Evolutionary conservation across 2,329 filamentous ascomycete species (phyloP), one percentile per base, ranked within the genome.

Genomic region (Volutella citrinella): DNA sequence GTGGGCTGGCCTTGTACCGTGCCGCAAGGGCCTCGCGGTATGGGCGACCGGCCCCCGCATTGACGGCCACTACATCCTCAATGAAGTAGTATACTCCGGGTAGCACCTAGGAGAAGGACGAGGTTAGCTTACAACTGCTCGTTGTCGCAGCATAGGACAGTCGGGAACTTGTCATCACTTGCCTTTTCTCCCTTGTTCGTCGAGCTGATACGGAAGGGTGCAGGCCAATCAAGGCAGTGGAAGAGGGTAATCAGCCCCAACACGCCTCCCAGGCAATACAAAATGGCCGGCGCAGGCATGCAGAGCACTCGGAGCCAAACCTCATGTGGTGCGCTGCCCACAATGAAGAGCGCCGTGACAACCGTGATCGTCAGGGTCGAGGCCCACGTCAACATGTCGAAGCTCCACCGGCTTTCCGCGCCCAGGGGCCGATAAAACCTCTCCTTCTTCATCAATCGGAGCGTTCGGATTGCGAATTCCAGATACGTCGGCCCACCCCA

Each of bases 11-110:
- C 34, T 59, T 54, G 41, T 67, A 68, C 15, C 65, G 54, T 8
- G 64, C 65, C 15, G 64, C 58, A 17, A 65, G 49, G 9, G 64
- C 64, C 34, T 68, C 63, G 26, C 65, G 58, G 27, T 60, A 69
- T 1, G 63, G 62, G 21, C 60, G 56, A n/a, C 63, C 63, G 9
- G 76, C 80, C 5, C 69, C 72, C 14, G 78, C 80, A 50, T 84
- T 82, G 24, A 85, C 81, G 5, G 77, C 79, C 11, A 82, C 71
- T 16, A 83, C 70, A 48, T 85, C 81, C 57, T 85, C 81, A 17
- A 84, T 74, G 19, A 84, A 68, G 30, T 80, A 81, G 46, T 82
- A 80, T 3, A 76, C 68, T 4, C 76, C 72, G 1, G 81, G 81
- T 4, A 74, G 69, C 37, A 82, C 74, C 54, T 65, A n/a, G 2